Evolutionary conservation across 495 filamentous ascomycete species (phyloP).

Genomic region (Xylaria palmicola): DNA sequence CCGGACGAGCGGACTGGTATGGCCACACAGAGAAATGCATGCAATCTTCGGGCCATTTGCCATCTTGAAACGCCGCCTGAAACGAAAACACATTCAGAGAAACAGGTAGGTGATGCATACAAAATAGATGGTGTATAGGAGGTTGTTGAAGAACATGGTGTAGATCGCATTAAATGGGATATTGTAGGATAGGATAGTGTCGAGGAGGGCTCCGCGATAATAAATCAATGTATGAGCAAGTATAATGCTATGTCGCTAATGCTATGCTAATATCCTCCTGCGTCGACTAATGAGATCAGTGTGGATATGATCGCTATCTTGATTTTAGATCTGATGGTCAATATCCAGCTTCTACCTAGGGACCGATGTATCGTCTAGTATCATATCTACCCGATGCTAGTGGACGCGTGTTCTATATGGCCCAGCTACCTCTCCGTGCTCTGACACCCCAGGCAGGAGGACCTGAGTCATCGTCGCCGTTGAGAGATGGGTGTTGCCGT

Average conservation of each 20-base stretch:
- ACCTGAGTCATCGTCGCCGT: constrained; percentile 47
- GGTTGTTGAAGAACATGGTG: too few species aligned
- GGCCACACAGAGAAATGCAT: too few species aligned
- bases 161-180: too few species aligned
- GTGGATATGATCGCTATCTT: background rate
- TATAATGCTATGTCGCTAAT: constrained; percentile 4
- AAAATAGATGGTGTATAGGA: too few species aligned
- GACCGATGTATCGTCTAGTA: background rate
- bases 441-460: constrained; percentile 68
- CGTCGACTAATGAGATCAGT: background rate
- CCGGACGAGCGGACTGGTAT: too few species aligned
- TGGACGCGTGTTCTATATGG: constrained; percentile 46
- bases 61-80: too few species aligned
- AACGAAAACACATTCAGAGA: too few species aligned
- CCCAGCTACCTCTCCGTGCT: constrained; percentile 80
- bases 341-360: background rate
- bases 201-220: background rate
- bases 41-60: too few species aligned
- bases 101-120: too few species aligned
- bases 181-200: too few species aligned
- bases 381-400: constrained; percentile 2
- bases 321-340: background rate
- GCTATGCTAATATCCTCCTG: background rate
- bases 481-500: constrained; percentile 67
- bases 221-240: background rate